Evolutionary conservation across 1,284 basidiomycete species (phyloP).

Genomic region (Wolfiporia cocos): DNA sequence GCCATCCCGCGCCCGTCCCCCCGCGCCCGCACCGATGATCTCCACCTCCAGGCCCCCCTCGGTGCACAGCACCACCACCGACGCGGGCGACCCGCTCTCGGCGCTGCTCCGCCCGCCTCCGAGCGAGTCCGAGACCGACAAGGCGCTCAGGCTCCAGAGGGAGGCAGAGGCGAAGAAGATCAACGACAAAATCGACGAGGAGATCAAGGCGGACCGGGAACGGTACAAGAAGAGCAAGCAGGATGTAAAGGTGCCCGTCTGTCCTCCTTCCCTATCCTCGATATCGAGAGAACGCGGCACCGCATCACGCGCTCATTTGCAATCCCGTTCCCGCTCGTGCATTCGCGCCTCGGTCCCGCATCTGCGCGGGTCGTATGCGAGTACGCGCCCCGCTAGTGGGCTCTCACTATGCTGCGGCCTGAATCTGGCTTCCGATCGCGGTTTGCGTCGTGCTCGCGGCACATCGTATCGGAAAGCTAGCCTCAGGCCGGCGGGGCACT

Average conservation of each 20-base stretch:
- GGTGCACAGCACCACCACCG: conserved; percentile 41
- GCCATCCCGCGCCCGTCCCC: conserved; percentile 13
- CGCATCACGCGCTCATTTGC: no score
- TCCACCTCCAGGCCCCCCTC: conserved; percentile 48
- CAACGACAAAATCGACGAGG: conserved; percentile 76
- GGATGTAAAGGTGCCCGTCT: conserved; percentile 61
- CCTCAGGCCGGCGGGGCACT: no score
- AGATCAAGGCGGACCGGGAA: conserved; percentile 63
- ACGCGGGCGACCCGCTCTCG: conserved; percentile 68
- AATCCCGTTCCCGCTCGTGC: no score
- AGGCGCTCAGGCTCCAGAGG: conserved; percentile 45
- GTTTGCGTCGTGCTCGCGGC: no score
- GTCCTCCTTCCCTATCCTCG: neutral
- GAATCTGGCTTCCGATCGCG: no score
- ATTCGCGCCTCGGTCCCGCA: no score
- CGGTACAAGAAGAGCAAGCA: conserved; percentile 53
- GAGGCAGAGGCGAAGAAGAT: conserved; percentile 70
- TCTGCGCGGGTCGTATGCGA: no score
- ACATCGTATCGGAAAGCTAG: no score
- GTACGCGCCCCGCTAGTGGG: no score
- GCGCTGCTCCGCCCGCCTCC: conserved; percentile 57
- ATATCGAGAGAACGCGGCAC: no score
- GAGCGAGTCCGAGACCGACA: conserved; percentile 61
- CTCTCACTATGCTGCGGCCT: no score
- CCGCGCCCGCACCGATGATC: conserved; percentile 33